phyloP scores from a whole-genome alignment of 306 rosid genomes.

The Astragalus membranaceus region DNA sequence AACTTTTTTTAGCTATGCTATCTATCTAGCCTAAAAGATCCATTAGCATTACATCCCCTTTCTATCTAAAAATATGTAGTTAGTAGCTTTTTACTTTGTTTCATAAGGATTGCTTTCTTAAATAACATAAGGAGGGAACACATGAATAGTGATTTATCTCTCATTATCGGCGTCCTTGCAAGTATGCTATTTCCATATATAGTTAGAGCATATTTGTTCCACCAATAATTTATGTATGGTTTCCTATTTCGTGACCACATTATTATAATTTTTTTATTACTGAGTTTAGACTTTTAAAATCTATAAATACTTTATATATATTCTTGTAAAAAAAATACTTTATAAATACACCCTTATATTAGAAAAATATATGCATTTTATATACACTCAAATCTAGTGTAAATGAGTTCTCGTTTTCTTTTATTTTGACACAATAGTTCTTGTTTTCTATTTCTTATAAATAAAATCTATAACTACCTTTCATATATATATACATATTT shows the following conservation, averaged over 20 bases:
- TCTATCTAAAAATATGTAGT: slow-evolving; percentile 17
- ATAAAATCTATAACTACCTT: no score
- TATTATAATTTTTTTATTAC: background rate
- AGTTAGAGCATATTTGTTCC: slow-evolving; percentile 1
- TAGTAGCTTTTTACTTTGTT: slow-evolving; percentile 20
- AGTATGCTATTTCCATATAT: slow-evolving; percentile 30
- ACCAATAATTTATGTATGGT: background rate
- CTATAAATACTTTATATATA: no score
- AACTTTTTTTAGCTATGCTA: slow-evolving; percentile 25
- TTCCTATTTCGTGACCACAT: background rate
- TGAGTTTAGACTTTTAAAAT: background rate
- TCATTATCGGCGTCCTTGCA: slow-evolving; percentile 1
- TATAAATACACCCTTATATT: no score
- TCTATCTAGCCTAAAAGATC: slow-evolving; percentile 29
- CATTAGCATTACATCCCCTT: slow-evolving; percentile 30
- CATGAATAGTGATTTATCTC: slow-evolving; percentile 19
- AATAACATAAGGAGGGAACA: slow-evolving; percentile 25
- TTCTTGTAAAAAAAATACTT: no score
- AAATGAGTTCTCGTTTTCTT: no score
- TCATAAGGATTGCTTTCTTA: slow-evolving; percentile 9
- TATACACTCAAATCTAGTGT: no score
- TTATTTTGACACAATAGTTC: no score
- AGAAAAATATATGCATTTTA: no score
- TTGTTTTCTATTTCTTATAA: no score
- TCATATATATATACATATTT: no score